Evolutionary conservation across 1,284 basidiomycete genomes (phyloP).

Genomic region (Testicularia cyperi): DNA sequence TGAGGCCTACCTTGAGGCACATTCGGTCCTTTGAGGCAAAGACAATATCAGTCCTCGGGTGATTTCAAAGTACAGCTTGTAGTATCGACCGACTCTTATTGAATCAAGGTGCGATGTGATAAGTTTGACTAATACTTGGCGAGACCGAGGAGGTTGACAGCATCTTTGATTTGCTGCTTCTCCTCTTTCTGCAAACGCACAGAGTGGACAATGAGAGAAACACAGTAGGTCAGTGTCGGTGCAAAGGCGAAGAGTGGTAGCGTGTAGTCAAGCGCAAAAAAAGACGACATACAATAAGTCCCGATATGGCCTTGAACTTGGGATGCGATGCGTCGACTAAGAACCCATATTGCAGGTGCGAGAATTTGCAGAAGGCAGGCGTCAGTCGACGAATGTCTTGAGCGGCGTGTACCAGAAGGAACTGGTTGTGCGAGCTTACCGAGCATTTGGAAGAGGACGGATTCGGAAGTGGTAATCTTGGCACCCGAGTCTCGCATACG

Average conservation of each 20-base stretch:
- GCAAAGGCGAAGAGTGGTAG: not conserved
- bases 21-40: too few species aligned
- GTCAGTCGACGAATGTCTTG: not conserved
- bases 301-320: conserved; percentile 74
- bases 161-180: conserved; percentile 45
- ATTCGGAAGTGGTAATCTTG: conserved; percentile 78
- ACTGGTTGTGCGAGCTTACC: too few species aligned
- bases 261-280: not conserved
- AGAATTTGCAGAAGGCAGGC: not conserved
- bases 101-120: too few species aligned
- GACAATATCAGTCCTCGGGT: too few species aligned
- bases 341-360: not conserved
- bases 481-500: conserved; percentile 75
- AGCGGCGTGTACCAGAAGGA: not conserved
- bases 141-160: conserved; percentile 32
- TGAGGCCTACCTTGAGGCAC: too few species aligned
- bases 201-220: not conserved
- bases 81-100: too few species aligned
- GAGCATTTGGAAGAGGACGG: conserved; percentile 75
- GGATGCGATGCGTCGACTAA: conserved; percentile 67
- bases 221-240: not conserved
- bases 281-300: conserved; percentile 64
- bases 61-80: too few species aligned
- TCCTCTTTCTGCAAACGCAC: conserved; percentile 49
- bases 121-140: conserved; percentile 40